Base-by-base conservation (phyloP, 345 rosid genomes). In the Lumnitzera littorea region DNA sequence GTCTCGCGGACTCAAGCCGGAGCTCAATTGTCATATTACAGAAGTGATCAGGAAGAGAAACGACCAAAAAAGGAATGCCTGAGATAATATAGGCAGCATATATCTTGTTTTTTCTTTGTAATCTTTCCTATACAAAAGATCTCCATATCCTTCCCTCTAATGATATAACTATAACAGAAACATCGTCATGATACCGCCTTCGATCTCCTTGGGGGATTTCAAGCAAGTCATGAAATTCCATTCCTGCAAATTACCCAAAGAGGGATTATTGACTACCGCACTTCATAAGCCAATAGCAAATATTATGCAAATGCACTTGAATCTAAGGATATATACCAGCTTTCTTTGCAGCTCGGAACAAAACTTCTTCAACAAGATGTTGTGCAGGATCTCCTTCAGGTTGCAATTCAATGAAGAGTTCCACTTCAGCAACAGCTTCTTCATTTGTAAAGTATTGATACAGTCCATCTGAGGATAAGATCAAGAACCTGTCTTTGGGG, bases 331-430 rank as follows among this genome's bases (percentile, higher is more conserved):
- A 15, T 46, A 11, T 88, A 94, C 99, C 99, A 6, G 99, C 97
- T 86, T 88, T 94, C 78, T 90, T 84, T 4, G 99, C 97, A 36
- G 99, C 99, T 4, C 97, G 96, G 67, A 86, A 88, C 46, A 94
- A 74, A 46, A 86, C 87, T 66, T 90, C 89, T 75, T 94, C 96
- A 4, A 94, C 76, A 55, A 94, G 85, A 67, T 94, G 99, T 64
- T 90, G 97, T 0, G 99, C 99, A 14, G 99, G 99, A 73, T 94
- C 99, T 47, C 99, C 99, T 73, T 90, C 97, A 2, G 99, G 99
- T 69, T 94, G 96, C 65, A 90, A 59, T 11, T 79, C 24, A 53
- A 94, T 82, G 84, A 90, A 94, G 62, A 82, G 89, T 60, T 94
- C 92, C 5, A 94, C 97, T 64, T 88, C 97, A 10, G 86, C 74